Conservation (phyloP, 1,139 yeast genomes). For the Pichia sp. region DNA sequence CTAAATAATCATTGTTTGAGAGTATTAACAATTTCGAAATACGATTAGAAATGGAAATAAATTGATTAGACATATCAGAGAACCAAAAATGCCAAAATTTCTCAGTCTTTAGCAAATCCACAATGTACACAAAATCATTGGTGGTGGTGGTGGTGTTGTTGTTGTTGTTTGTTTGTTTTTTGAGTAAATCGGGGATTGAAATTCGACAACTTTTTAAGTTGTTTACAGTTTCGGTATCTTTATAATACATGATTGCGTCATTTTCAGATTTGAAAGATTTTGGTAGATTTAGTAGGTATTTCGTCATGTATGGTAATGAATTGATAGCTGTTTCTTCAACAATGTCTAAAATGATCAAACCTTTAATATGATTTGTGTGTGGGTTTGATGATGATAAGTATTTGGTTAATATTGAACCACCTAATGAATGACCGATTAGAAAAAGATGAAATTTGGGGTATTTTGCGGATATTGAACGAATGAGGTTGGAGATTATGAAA, state of each 20-base stretch:
- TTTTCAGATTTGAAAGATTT: constrained; percentile 41
- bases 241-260: constrained; percentile 81
- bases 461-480: neutral
- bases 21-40: constrained; percentile 68
- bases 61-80: constrained; percentile 55
- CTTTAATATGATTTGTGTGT: constrained; percentile 35
- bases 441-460: constrained; percentile 30
- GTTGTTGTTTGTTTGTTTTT: constrained; percentile 16
- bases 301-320: constrained; percentile 60
- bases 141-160: neutral
- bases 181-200: constrained; percentile 66
- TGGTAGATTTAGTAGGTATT: constrained; percentile 60
- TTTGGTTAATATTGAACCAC: constrained; percentile 76
- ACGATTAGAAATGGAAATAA: constrained; percentile 35
- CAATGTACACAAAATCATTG: constrained; percentile 47
- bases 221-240: constrained; percentile 45
- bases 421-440: constrained; percentile 85
- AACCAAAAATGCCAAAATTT: constrained; percentile 85
- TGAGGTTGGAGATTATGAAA: constrained; percentile 38
- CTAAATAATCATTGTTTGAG: constrained; percentile 89
- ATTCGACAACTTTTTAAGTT: constrained; percentile 59
- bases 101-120: constrained; percentile 54
- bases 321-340: constrained; percentile 88
- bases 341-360: constrained; percentile 77
- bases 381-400: constrained; percentile 24